A percentile compares a stretch with the other conserved stretches of the same genome.
These are phyloP conservation scores for Colletotrichum lindemuthianum DNA, from an alignment of 2,329 filamentous ascomycete genomes.

Conservation along the genomic window DNA sequence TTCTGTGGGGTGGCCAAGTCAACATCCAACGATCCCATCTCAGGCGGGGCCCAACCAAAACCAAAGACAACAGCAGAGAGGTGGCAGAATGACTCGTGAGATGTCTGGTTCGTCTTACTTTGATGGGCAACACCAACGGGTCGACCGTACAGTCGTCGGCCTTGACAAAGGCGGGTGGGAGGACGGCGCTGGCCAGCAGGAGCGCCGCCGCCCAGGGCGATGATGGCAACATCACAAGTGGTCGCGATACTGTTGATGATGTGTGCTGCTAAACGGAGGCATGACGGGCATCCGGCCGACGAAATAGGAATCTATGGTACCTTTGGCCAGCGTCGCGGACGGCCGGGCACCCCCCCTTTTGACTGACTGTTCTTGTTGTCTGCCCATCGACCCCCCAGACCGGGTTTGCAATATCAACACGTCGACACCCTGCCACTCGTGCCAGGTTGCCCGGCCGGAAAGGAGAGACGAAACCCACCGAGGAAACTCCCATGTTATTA, in stretches of 20 bases:
- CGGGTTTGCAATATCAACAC: slow-evolving; percentile 22
- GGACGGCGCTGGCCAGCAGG: slow-evolving; percentile 34
- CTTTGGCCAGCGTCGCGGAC: background rate
- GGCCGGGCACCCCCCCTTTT: slow-evolving; percentile 30
- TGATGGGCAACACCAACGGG: slow-evolving; percentile 33
- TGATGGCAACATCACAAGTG: slow-evolving; percentile 29
- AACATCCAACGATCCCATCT: slow-evolving; percentile 3
- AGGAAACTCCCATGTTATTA: slow-evolving; percentile 22
- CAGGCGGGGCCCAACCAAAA: background rate
- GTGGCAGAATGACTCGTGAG: slow-evolving; percentile 18
- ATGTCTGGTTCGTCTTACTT: slow-evolving; percentile 19
- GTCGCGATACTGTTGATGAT: slow-evolving; percentile 7
- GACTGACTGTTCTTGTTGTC: background rate
- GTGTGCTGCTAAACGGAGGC: slow-evolving; percentile 21
- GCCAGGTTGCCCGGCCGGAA: slow-evolving; percentile 21
- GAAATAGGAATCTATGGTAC: background rate
- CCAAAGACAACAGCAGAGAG: slow-evolving; percentile 13
- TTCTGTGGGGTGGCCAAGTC: slow-evolving; percentile 21
- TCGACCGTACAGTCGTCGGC: slow-evolving; percentile 29
- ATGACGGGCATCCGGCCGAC: slow-evolving; percentile 26
- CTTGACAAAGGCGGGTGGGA: slow-evolving; percentile 3
- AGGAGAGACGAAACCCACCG: slow-evolving; percentile 28
- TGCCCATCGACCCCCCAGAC: slow-evolving; percentile 16
- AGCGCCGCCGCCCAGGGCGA: slow-evolving; percentile 28
- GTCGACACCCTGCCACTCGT: slow-evolving; percentile 20